Evolutionary conservation across 2,329 filamentous ascomycete genomes (phyloP), one percentile per base, ranked within the genome.

Genomic region (Penicillium sclerotigenum): DNA sequence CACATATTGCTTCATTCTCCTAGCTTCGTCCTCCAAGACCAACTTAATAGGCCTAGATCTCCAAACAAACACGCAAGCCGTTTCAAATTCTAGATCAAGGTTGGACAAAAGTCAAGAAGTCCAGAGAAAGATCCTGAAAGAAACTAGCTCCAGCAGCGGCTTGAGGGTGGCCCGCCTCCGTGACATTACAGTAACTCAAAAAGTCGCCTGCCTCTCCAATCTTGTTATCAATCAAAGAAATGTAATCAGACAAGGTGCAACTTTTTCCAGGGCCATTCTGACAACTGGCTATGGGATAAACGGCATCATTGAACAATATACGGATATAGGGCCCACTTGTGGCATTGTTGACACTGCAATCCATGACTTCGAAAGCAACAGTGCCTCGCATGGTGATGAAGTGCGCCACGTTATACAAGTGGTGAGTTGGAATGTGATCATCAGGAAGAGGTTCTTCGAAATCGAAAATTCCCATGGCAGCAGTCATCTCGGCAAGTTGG

Each of bases 351-450:
- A 16, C 9, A 18, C 57, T 45, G 64, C 86, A 88, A 59, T 76
- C 83, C 57, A 88, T 71, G 9, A 83, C 78, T 70, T 89, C 86
- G 59, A 88, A 85, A 0, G 82, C 80, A 26, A 88, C 79, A 1
- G 85, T 87, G 2, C 86, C 86, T 7, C 85, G 77, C 85, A 88
- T 88, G 0, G 82, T 80, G 0, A 81, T 79, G 47, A 84, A 82
- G 47, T 80, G 77, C 14, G 80, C 83, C 20, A 80, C 78, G n/a
- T 79, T 74, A 67, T 82, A 87, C 9, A 81, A 74, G 36, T 82
- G 75, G 40, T 78, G 64, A 11, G 75, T 69, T 13, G 81, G 75
- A 29, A 81, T 80, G 29, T 71, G 68, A 3, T 77, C 78, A 1
- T 75, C 72, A 0, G 81, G 75, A 0, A 88, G 76, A 2, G 75